Percentiles rank a stretch among this genome's conserved stretches.
Conservation (phyloP, 306 rosid genomes). For the Casuarina equisetifolia region DNA sequence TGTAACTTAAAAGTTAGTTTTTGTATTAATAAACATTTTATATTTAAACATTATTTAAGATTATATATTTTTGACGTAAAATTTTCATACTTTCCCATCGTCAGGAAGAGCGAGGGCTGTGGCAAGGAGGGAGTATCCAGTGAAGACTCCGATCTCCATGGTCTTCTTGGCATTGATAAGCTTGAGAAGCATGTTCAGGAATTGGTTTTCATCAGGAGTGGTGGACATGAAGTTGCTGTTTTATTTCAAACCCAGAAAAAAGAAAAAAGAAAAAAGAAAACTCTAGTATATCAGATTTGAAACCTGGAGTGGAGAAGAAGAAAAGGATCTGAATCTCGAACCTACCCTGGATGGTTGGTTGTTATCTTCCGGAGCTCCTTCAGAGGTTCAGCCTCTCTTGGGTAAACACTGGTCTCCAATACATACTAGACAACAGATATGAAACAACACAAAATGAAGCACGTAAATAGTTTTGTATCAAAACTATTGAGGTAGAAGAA, state of each 20-base stretch:
- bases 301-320: neutral
- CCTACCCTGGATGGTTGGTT: constrained; percentile 83
- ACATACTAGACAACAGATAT: constrained; percentile 51
- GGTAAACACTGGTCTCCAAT: constrained; percentile 84
- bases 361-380: constrained; percentile 87
- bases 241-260: neutral
- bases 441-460: neutral
- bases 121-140: constrained; percentile 92
- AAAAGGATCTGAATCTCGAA: neutral
- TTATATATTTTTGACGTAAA: too few species aligned
- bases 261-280: too few species aligned
- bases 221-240: constrained; percentile 91
- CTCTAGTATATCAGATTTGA: too few species aligned
- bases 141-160: constrained; percentile 95
- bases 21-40: too few species aligned
- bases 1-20: too few species aligned
- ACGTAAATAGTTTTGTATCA: neutral
- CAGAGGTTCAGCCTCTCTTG: constrained; percentile 89
- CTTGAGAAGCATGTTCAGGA: constrained; percentile 85
- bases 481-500: neutral
- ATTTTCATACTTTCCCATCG: constrained; percentile 67
- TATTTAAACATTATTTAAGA: too few species aligned
- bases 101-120: constrained; percentile 93
- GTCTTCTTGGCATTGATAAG: constrained; percentile 91
- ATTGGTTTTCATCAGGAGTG: constrained; percentile 90